Base-by-base conservation (phyloP, 441 rosid genomes). In the Hura crepitans region DNA sequence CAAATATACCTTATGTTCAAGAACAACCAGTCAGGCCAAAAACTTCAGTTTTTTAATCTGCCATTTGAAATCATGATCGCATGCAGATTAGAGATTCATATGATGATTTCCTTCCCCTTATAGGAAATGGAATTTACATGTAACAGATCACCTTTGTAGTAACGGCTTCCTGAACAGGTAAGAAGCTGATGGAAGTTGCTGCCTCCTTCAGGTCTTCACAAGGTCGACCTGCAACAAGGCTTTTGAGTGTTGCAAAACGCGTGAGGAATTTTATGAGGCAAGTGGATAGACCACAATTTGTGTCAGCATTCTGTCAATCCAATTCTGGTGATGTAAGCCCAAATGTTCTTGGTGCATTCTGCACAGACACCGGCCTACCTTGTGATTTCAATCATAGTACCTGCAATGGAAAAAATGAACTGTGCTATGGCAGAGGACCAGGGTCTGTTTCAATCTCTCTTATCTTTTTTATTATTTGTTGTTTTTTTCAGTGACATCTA, bases 301-400 rank as follows among this genome's bases (percentile, higher is more conserved):
- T 93, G 56, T 87, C 97, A 77, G 96, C 96, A 20, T 93, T 93
- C 82, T 93, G 97, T 75, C 98, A 93, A 76, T 73, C 93, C 15
- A 93, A 91, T 79, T 93, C 97, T 76, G 98, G 98, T 37, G 98
- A 93, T 83, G 95, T 93, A 72, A 93, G 95, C 77, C 98, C 98
- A 51, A 93, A 93, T 74, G 86, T 89, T 75, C 95, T 89, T 39
- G 95, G 98, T 69, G 89, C 97, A 74, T 91, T 93, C 82, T 93
- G 98, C 74, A 69, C 45, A 14, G 95, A 93, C 86, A 85, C 90
- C 63, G 97, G 93, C 31, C 82, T 86, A 71, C 93, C 96, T 74
- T 93, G 98, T 81, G 96, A 91, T 75, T 93, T 93, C 83, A 88
- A 93, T 82, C 95, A 91, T 65, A 91, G 98, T 78, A 93, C 98